phyloP scores from a whole-genome alignment of 148 eudicot genomes.

The Camellia japonica region DNA sequence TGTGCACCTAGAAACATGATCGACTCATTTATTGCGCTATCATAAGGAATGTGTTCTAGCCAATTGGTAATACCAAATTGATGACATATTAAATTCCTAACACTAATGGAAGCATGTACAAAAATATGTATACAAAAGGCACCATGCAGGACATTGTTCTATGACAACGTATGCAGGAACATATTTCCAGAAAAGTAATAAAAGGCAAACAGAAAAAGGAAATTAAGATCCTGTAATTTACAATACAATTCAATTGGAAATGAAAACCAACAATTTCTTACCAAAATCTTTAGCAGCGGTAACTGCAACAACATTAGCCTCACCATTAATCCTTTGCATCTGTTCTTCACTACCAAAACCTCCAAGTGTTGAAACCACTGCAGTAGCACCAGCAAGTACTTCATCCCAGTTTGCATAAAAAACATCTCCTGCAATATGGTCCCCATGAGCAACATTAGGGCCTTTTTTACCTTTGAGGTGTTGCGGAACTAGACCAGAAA shows the following conservation, averaged over 20 bases:
- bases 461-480: background rate
- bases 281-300: conserved; percentile 88
- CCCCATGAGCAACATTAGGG: too few relatives aligned
- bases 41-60: background rate
- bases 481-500: background rate
- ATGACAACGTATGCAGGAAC: background rate
- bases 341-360: conserved; percentile 98
- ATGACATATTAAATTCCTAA: background rate
- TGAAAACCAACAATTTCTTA: conserved; percentile 26
- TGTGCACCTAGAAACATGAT: background rate
- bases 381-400: conserved; percentile 85
- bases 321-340: conserved; percentile 93
- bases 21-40: background rate
- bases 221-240: background rate
- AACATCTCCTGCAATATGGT: conserved; percentile 75
- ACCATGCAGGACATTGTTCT: background rate
- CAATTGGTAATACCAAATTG: conserved; percentile 5
- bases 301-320: conserved; percentile 92
- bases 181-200: background rate
- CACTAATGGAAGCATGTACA: background rate
- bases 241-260: background rate
- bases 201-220: background rate
- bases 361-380: conserved; percentile 92
- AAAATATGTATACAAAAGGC: background rate
- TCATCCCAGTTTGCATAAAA: conserved; percentile 98